Evolutionary conservation across 2,329 filamentous ascomycete species (phyloP).

Genomic region (Fusarium acutatum): DNA sequence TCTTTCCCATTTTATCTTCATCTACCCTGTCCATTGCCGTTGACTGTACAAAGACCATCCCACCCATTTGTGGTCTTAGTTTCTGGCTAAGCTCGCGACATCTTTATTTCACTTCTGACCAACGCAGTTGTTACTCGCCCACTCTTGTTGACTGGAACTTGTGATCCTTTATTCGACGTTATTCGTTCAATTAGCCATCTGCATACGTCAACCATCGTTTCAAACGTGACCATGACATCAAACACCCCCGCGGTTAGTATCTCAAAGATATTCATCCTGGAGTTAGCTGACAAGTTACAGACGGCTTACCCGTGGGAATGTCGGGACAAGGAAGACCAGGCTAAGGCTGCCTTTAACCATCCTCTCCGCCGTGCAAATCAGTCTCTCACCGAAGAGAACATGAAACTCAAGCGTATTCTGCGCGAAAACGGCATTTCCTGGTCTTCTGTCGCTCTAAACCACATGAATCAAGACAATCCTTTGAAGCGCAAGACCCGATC

Average conservation of each 20-base stretch:
- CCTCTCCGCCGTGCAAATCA: constrained; percentile 59
- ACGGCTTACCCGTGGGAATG: constrained; percentile 57
- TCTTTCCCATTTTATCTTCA: neutral
- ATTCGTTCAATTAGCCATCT: constrained; percentile 1
- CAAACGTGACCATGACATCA: constrained; percentile 29
- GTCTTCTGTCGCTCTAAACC: constrained; percentile 51
- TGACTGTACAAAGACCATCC: neutral
- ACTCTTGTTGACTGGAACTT: neutral
- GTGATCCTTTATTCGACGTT: neutral
- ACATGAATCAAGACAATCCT: constrained; percentile 45
- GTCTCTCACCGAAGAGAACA: constrained; percentile 58
- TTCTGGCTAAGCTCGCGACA: neutral
- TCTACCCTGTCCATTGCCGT: neutral
- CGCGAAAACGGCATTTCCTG: constrained; percentile 62
- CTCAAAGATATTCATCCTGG: neutral
- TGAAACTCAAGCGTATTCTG: constrained; percentile 59
- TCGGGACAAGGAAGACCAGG: constrained; percentile 61
- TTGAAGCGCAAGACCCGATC: constrained; percentile 47
- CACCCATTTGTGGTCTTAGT: neutral
- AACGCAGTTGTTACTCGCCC: neutral
- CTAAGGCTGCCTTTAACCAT: constrained; percentile 57
- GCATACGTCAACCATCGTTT: constrained; percentile 11
- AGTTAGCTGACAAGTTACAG: constrained; percentile 33
- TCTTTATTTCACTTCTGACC: neutral
- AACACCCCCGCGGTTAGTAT: constrained; percentile 32